Base-by-base conservation (phyloP, 2,329 filamentous ascomycete genomes). In the Diaporthe australafricana region DNA sequence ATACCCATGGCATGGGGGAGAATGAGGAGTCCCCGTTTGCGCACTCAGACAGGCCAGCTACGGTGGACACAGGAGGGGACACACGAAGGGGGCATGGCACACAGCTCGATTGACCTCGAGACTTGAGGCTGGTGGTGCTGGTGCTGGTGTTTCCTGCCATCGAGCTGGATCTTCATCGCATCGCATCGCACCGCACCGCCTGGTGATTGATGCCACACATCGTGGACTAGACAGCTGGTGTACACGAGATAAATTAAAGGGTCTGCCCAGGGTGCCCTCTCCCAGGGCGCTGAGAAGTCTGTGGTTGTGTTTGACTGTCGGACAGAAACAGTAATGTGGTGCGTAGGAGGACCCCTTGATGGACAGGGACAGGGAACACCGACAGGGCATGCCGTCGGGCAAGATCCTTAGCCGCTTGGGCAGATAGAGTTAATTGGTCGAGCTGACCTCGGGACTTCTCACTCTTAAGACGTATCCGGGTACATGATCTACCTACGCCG, bases 241-340 rank as follows among this genome's bases (percentile, higher is more conserved):
- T 60, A 68, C 71, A 56, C 62, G 35, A 63, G 62, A 66, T 72
- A 73, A 57, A 72, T 72, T 71, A 73, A 73, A 65, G 62, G 62
- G 56, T 53, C 25, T 42, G 69, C 42, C 52, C 50, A 56, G 67
- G 62, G 25, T 56, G 52, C 45, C 25, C 42, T 27, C 25, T 38
- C 22, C 16, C 40, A 55, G 47, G 55, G 35, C 17, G 45, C 55
- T 60, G 50, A 40, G 35, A 35, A 45, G 52, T 38, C 52, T 57
- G 67, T 70, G 52, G 53, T 56, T 45, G 32, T 45, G 66, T 47
- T 47, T 57, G 40, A 60, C 32, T 6, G 30, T 25, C 25, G 42
- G 25, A 27, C 57, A 68, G 30, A 32, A 35, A 27, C 45, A n/a
- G 22, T n/a, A 6, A 42, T 30, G 16, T 45, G 56, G 32, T 45